Evolutionary conservation across 73 alveolate species (phyloP), one percentile per base, ranked within the genome.

Genomic region (Effrenium voratum): DNA sequence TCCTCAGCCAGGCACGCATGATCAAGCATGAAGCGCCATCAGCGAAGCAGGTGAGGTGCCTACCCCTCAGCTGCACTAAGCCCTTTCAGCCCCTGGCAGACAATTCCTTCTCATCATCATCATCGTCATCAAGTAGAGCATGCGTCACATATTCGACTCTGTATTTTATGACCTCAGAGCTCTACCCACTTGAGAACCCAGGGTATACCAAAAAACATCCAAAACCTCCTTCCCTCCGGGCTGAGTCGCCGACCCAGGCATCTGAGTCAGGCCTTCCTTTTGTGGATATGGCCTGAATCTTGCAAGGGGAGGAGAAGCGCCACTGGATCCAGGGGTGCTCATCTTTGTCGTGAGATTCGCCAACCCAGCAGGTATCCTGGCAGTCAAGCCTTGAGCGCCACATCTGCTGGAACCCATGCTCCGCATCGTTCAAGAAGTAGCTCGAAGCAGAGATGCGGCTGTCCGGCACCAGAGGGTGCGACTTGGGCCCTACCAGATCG

Each of bases 331-430:
- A 76, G 24, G 86, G 86, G 22, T 44, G n/a, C 43, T 79, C 82
- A 38, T 90, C n/a, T 13, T 5, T 5, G 22, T 90, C 97, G 2
- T 12, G 2, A 22, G 79, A 60, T 30, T 55, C 30, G 0, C 76
- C 97, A 34, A 90, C 86, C 97, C 97, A 90, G 76, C 97, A 90
- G 16, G 87, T 40, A 34, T 90, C 97, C 1, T 5, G 2, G 76
- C 66, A 68, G 75, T 90, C 97, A 47, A 90, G 97, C n/a, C 97
- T 30, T 8, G 97, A 90, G 6, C 97, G 73, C 97, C 97, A 90
- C 73, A 66, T 73, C 43, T 90, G 72, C 28, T 77, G 57, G 55
- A 5, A 40, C 55, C 97, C 97, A 68, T 90, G 75, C 87, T 90
- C 97, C 34, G 75, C 73, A 46, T 36, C 86, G 72, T 68, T 57